A percentile compares a stretch with the other conserved stretches of the same genome.
These are phyloP conservation scores for Collybia mongolica DNA, from an alignment of 768 basidiomycete species.

Conservation along the genomic window DNA sequence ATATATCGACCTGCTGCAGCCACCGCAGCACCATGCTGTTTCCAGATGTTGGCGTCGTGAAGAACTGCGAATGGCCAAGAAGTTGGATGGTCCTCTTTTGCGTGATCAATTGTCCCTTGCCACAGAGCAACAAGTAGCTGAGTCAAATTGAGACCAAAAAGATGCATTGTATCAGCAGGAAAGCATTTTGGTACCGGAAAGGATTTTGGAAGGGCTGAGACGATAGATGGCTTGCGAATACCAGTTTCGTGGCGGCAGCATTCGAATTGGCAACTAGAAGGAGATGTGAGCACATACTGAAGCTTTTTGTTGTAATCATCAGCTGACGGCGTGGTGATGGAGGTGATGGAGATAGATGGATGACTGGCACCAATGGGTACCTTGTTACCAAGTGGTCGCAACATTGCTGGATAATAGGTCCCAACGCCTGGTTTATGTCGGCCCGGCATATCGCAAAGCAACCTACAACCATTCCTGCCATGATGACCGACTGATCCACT, in stretches of 20 bases:
- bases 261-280: neutral
- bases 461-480: neutral
- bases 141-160: neutral
- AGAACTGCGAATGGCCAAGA: conserved; percentile 3
- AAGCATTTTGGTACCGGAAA: neutral
- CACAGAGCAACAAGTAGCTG: conserved; percentile 19
- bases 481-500: neutral
- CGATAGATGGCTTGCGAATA: neutral
- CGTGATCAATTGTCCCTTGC: conserved; percentile 16
- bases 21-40: neutral
- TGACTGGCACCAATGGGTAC: neutral
- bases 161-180: neutral
- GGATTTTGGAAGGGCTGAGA: neutral
- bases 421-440: neutral
- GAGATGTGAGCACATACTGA: neutral
- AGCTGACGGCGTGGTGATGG: neutral
- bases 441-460: neutral
- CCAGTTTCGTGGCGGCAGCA: neutral
- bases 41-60: neutral
- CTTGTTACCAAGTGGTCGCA: neutral
- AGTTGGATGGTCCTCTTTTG: neutral
- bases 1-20: neutral
- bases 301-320: neutral
- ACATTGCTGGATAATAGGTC: neutral
- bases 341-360: neutral